Conservation (phyloP, 208 protist species). For the Wallacemonas sp. region DNA sequence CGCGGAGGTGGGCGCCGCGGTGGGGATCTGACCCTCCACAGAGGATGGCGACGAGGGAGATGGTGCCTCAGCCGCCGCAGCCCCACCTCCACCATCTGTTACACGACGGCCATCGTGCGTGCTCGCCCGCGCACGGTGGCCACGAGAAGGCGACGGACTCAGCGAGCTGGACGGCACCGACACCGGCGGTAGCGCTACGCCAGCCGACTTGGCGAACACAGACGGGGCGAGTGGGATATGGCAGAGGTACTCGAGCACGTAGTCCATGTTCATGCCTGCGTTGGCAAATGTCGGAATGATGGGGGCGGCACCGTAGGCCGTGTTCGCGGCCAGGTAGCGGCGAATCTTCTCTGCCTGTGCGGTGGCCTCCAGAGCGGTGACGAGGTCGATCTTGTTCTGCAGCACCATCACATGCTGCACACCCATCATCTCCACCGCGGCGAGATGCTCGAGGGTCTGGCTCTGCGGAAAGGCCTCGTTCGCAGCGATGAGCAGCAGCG, state of each 20-base stretch:
- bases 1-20: too few relatives aligned
- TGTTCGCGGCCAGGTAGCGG: slow-evolving; percentile 87
- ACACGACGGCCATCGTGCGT: not conserved
- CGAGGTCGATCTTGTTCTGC: slow-evolving; percentile 99
- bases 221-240: slow-evolving; percentile 98
- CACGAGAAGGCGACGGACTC: slow-evolving; percentile 11
- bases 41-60: too few relatives aligned
- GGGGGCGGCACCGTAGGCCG: slow-evolving; percentile 95
- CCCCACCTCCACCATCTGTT: too few relatives aligned
- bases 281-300: slow-evolving; percentile 99
- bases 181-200: slow-evolving; percentile 53
- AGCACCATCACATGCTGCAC: slow-evolving; percentile 98
- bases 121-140: not conserved
- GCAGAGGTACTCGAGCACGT: slow-evolving; percentile 97
- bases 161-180: not conserved
- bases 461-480: slow-evolving; percentile 99
- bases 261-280: slow-evolving; percentile 98
- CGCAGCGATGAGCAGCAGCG: slow-evolving; percentile 99
- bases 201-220: slow-evolving; percentile 92
- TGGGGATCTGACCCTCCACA: too few relatives aligned
- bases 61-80: too few relatives aligned
- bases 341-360: slow-evolving; percentile 97
- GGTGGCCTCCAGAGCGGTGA: slow-evolving; percentile 94
- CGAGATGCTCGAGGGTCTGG: slow-evolving; percentile 95
- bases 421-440: slow-evolving; percentile 99